phyloP scores from a whole-genome alignment of 2,329 filamentous ascomycete genomes.

The Biscogniauxia mediterranea region DNA sequence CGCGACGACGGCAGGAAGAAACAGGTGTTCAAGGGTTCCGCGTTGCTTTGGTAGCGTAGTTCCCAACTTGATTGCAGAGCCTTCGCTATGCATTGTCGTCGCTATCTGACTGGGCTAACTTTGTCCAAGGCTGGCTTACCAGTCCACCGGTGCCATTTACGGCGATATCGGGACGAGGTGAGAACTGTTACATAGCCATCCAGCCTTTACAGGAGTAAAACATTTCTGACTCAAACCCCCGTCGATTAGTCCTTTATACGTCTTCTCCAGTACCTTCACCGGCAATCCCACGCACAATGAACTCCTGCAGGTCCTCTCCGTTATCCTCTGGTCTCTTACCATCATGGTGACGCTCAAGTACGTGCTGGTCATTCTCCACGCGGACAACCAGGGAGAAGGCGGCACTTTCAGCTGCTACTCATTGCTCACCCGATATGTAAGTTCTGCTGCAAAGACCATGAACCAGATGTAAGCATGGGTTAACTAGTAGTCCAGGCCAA shows the following conservation, averaged over 20 bases:
- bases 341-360: conserved; percentile 71
- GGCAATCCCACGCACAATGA: conserved; percentile 54
- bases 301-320: conserved; percentile 62
- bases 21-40: conserved; percentile 37
- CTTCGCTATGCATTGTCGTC: not conserved
- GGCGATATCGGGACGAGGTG: conserved; percentile 61
- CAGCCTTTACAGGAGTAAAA: not conserved
- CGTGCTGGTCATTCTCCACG: conserved; percentile 61
- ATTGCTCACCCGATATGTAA: conserved; percentile 57
- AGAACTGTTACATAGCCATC: not conserved
- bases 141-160: conserved; percentile 66
- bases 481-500: conserved; percentile 42
- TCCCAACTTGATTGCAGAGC: conserved; percentile 3
- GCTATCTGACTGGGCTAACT: conserved; percentile 7
- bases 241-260: conserved; percentile 61
- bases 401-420: conserved; percentile 69
- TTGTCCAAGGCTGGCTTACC: conserved; percentile 54
- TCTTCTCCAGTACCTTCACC: conserved; percentile 67
- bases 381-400: conserved; percentile 70
- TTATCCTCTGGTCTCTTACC: conserved; percentile 68
- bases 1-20: conserved; percentile 34
- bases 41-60: conserved; percentile 34
- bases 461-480: not conserved
- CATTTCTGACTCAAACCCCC: not conserved
- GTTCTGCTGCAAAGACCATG: conserved; percentile 9